These are phyloP conservation scores for Phytophthora tubulina DNA, from an alignment of 352 stramenopile species.

Conservation along the genomic window DNA sequence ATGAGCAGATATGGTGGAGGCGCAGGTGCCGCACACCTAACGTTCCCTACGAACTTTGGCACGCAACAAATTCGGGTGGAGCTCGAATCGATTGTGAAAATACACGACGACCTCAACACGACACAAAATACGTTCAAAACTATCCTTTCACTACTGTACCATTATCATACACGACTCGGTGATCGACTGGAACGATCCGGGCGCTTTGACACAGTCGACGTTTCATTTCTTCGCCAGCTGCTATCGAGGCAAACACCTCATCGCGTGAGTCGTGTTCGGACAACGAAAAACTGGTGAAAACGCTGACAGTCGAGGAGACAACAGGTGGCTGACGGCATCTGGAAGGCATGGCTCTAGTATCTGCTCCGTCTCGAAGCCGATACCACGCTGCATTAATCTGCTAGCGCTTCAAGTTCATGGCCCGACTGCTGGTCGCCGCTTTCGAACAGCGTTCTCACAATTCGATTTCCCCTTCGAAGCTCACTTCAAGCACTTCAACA, in stretches of 20 bases:
- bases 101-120: background rate
- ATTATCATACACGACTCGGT: background rate
- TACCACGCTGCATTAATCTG: slow-evolving; percentile 17
- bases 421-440: no score
- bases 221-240: slow-evolving; percentile 30
- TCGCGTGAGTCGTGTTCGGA: slow-evolving; percentile 1
- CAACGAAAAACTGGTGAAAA: slow-evolving; percentile 36
- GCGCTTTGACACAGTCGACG: slow-evolving; percentile 5
- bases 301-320: background rate
- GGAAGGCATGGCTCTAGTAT: slow-evolving; percentile 10
- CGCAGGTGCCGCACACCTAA: slow-evolving; percentile 10
- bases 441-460: slow-evolving; percentile 35
- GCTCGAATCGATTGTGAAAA: background rate
- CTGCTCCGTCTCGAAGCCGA: slow-evolving; percentile 13
- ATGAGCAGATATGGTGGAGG: slow-evolving; percentile 12
- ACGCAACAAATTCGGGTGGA: background rate
- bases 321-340: slow-evolving; percentile 9
- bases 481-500: slow-evolving; percentile 6
- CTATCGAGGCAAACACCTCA: slow-evolving; percentile 2
- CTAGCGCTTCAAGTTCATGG: slow-evolving; percentile 17
- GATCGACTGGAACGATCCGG: slow-evolving; percentile 15
- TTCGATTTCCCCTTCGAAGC: slow-evolving; percentile 21
- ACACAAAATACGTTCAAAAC: background rate
- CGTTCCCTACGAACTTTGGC: background rate
- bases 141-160: background rate